Conservation (phyloP, 2,329 filamentous ascomycete species). For the Talaromyces verruculosus region DNA sequence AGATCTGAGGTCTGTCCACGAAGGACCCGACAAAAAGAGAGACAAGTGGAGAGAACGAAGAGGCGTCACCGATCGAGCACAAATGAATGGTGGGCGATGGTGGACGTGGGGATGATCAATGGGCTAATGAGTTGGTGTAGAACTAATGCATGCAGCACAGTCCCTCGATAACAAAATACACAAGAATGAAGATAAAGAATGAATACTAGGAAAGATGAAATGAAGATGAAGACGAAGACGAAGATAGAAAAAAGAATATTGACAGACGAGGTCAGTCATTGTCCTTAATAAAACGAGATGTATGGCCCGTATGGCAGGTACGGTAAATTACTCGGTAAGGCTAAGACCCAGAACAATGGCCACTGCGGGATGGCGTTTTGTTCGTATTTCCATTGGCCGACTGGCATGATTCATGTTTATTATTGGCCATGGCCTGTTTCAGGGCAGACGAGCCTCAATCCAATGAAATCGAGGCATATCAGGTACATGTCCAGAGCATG, state of each 20-base stretch:
- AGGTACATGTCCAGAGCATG: background rate
- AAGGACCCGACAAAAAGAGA: background rate
- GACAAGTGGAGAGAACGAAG: background rate
- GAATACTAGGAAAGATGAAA: background rate
- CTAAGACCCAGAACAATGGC: background rate
- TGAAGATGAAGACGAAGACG: background rate
- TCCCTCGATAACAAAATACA: background rate
- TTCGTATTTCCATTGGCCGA: background rate
- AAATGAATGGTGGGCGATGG: slow-evolving; percentile 2
- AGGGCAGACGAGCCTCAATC: slow-evolving; percentile 5
- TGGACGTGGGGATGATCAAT: slow-evolving; percentile 7
- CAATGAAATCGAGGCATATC: background rate
- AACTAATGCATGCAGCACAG: background rate
- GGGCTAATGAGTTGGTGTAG: background rate
- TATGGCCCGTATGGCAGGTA: background rate
- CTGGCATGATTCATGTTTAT: background rate
- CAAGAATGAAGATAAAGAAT: background rate
- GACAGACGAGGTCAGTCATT: background rate
- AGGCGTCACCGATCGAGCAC: slow-evolving; percentile 1
- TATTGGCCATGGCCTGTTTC: background rate
- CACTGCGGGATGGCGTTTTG: slow-evolving; percentile 5
- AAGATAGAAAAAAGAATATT: background rate
- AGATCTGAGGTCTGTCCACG: background rate
- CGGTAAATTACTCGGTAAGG: slow-evolving; percentile 4
- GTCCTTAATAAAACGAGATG: background rate